phyloP scores from a whole-genome alignment of 805 yeast species.

The Lipomyces oligophaga region DNA sequence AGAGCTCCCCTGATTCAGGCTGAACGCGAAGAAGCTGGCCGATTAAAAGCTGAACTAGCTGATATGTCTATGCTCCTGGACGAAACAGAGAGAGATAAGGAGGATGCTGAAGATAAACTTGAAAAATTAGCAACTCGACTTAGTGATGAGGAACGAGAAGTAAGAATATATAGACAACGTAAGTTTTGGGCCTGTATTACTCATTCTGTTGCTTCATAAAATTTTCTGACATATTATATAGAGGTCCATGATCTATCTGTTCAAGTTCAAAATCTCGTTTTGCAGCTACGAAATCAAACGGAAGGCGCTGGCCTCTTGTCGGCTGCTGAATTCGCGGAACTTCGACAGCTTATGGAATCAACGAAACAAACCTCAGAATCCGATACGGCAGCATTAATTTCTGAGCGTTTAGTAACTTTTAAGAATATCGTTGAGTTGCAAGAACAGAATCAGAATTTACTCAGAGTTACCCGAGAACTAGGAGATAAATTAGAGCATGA shows the following conservation, averaged over 20 bases:
- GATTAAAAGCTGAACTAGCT: constrained; percentile 53
- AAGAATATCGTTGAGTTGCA: constrained; percentile 64
- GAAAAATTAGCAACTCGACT: constrained; percentile 38
- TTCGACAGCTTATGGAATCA: constrained; percentile 39
- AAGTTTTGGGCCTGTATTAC: neutral
- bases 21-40: constrained; percentile 55
- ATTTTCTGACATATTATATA: constrained; percentile 45
- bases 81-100: constrained; percentile 40
- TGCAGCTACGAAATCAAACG: constrained; percentile 54
- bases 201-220: constrained; percentile 29
- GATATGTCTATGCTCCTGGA: constrained; percentile 53
- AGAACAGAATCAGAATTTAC: constrained; percentile 66
- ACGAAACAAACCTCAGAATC: constrained; percentile 41
- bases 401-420: constrained; percentile 71
- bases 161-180: constrained; percentile 32
- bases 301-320: constrained; percentile 60
- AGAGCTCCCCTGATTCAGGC: constrained; percentile 73
- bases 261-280: constrained; percentile 72
- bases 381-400: constrained; percentile 68
- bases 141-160: constrained; percentile 35
- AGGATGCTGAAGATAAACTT: constrained; percentile 37
- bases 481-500: constrained; percentile 67
- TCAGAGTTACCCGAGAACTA: constrained; percentile 63
- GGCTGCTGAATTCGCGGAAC: constrained; percentile 58
- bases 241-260: constrained; percentile 65